phyloP scores from a whole-genome alignment of 768 basidiomycete genomes.

The Trametes meyenii region DNA sequence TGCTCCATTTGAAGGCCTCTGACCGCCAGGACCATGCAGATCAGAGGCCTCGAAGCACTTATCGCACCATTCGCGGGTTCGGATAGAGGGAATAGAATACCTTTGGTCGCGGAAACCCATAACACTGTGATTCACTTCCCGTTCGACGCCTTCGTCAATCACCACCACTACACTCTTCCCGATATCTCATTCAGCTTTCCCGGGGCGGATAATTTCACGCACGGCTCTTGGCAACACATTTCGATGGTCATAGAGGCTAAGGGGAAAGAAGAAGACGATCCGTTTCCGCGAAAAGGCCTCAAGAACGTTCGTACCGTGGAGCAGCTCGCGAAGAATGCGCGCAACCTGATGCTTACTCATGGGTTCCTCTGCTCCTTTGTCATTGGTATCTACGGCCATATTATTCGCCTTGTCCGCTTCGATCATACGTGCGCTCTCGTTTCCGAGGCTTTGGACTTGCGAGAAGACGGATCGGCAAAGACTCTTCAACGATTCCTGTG shows the following conservation, averaged over 20 bases:
- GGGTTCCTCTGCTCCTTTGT: conserved; percentile 11
- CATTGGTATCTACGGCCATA: conserved; percentile 18
- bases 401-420: conserved; percentile 15
- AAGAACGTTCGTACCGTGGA: background rate
- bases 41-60: background rate
- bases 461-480: background rate
- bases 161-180: background rate
- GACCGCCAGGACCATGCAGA: background rate
- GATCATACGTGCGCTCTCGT: conserved; percentile 12
- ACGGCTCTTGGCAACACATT: background rate
- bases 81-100: too few species aligned
- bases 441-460: too few species aligned
- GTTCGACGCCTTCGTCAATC: background rate
- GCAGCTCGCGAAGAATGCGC: conserved; percentile 9
- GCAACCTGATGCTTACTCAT: background rate
- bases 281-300: background rate
- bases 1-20: background rate
- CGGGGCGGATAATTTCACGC: background rate
- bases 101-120: background rate
- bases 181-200: conserved; percentile 12
- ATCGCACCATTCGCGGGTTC: background rate
- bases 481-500: conserved; percentile 16
- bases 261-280: background rate
- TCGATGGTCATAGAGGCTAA: conserved; percentile 11
- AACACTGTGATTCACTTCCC: background rate